Evolutionary conservation across 148 eudicot genomes (phyloP), one percentile per base, ranked within the genome.

Genomic region (Amaranthus hypochondriacus): DNA sequence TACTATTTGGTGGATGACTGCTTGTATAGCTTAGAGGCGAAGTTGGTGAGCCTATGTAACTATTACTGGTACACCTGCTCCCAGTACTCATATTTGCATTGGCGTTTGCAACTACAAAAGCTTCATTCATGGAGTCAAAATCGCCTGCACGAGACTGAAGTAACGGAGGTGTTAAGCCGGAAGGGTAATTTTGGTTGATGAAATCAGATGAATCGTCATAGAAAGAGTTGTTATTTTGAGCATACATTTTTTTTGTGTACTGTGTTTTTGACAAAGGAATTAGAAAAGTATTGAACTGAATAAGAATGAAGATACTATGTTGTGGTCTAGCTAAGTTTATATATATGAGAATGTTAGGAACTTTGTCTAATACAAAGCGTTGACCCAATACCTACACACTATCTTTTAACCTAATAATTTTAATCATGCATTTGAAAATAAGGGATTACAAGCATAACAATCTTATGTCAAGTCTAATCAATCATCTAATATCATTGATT

Each of bases 11-110:
- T 50, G 73, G 75, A 49, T 80, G 69, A 71, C 76, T 80, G 48
- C 83, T 80, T 54, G 75, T 80, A 72, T 73, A 75, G 61, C 83
- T 75, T 59, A 80, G 56, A 71, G 83, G 79, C 14, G 83, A 80
- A 80, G 44, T 80, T 66, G 79, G 83, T 58, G 83, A 80, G 39
- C 83, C 79, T 54, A 80, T 53, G 71, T 80, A 80, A 80, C 79
- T 80, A 48, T 68, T 80, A 18, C 76, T 73, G 43, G 83, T 76
- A 75, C 81, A 78, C 49, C 76, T 72, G 47, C 80, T 72, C 42
- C 78, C 75, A 5, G 72, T 75, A 47, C 71, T 80, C 46, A 72
- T 76, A 48, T 78, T 80, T 10, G 73, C 83, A 13, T 74, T 79
- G 46, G 63, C 56, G 9, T 71, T 80, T 68, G 66, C 65, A 43